phyloP scores from a whole-genome alignment of 192 early-diverging fungal genomes.

The Umbelopsis ramanniana region DNA sequence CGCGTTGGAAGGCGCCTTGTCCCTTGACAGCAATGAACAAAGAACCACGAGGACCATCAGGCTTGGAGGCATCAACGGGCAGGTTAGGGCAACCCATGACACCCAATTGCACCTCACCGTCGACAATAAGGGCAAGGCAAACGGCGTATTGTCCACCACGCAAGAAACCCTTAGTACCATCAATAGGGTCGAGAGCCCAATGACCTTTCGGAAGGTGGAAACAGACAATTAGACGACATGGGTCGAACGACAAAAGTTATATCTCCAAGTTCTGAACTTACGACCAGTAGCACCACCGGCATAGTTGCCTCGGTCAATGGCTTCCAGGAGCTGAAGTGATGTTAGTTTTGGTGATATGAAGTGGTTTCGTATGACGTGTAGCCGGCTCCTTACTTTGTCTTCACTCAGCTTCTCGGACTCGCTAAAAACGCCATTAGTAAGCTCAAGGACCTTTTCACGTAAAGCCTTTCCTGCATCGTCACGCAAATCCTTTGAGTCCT shows the following conservation, averaged over 20 bases:
- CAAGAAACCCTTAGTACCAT: conserved; percentile 99
- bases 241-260: neutral
- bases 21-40: conserved; percentile 87
- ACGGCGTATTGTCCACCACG: conserved; percentile 98
- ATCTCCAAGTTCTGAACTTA: conserved; percentile 29
- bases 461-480: conserved; percentile 67
- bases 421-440: conserved; percentile 74
- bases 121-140: conserved; percentile 88
- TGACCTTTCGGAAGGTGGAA: conserved; percentile 29
- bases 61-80: conserved; percentile 60
- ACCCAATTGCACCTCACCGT: conserved; percentile 88
- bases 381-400: conserved; percentile 60
- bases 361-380: neutral
- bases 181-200: conserved; percentile 89
- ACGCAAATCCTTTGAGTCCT: conserved; percentile 87
- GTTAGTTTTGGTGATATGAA: conserved; percentile 14
- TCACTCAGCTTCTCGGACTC: conserved; percentile 53
- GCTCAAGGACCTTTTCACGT: conserved; percentile 78
- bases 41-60: conserved; percentile 73
- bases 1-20: conserved; percentile 88
- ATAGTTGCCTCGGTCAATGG: conserved; percentile 93
- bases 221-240: neutral
- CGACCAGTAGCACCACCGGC: conserved; percentile 78
- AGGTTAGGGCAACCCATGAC: conserved; percentile 89
- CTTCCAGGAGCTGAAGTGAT: conserved; percentile 63